Percentiles rank a stretch among this genome's conserved stretches.
These are phyloP conservation scores for Penicillium bovifimosum DNA, from an alignment of 495 filamentous ascomycete genomes.

Conservation along the genomic window DNA sequence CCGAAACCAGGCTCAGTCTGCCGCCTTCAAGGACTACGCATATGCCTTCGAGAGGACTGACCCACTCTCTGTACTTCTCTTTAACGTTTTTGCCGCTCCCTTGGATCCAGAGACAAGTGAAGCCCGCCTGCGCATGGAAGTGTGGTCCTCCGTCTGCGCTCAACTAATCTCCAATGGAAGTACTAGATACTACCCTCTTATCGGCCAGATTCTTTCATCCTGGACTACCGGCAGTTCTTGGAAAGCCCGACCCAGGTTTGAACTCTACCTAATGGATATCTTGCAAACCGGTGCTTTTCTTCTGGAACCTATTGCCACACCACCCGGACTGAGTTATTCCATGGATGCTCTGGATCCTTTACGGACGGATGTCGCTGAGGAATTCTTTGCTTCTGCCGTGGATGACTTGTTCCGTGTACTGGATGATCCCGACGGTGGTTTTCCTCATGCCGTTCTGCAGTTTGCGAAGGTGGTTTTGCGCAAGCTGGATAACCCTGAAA, in stretches of 20 bases:
- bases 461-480: conserved; percentile 75
- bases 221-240: conserved; percentile 85
- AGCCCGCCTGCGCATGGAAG: conserved; percentile 70
- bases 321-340: conserved; percentile 33
- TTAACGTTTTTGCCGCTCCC: conserved; percentile 71
- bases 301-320: conserved; percentile 68
- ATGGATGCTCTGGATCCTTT: conserved; percentile 56
- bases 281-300: conserved; percentile 89
- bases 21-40: conserved; percentile 40
- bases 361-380: conserved; percentile 73
- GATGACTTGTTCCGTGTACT: conserved; percentile 80
- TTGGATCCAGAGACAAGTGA: conserved; percentile 71
- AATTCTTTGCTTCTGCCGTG: conserved; percentile 82
- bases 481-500: conserved; percentile 65
- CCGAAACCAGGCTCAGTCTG: conserved; percentile 55
- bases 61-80: conserved; percentile 76
- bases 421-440: conserved; percentile 68
- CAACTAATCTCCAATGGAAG: conserved; percentile 51
- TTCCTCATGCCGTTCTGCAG: conserved; percentile 77
- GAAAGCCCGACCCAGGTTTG: conserved; percentile 82
- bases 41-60: conserved; percentile 81
- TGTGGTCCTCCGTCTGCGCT: conserved; percentile 85
- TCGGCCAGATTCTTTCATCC: conserved; percentile 59
- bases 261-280: conserved; percentile 88
- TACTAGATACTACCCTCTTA: conserved; percentile 37